Conservation (phyloP, 768 basidiomycete genomes). For the Mycena vitilis region DNA sequence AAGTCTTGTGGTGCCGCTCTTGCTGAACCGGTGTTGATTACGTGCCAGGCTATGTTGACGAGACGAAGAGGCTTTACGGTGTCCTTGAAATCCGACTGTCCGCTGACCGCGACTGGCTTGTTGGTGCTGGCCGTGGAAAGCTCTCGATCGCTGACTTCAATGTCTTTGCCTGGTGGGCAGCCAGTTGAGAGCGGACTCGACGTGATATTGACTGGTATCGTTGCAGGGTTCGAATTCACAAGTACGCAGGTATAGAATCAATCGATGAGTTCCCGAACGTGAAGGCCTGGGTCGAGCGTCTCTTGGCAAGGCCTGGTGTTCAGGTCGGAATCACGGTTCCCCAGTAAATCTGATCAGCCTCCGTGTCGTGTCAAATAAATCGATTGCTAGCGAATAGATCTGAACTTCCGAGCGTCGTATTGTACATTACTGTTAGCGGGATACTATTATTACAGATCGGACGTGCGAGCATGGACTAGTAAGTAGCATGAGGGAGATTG, state of each 20-base stretch:
- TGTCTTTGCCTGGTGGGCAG: constrained; percentile 66
- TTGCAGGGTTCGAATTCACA: constrained; percentile 68
- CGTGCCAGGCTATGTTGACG: constrained; percentile 75
- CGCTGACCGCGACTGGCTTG: constrained; percentile 85
- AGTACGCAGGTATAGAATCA: constrained; percentile 61
- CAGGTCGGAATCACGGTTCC: constrained; percentile 27
- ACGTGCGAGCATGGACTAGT: constrained; percentile 6
- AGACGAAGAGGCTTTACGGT: constrained; percentile 85
- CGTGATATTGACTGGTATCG: background rate
- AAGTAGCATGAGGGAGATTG: background rate
- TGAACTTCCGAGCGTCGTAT: background rate
- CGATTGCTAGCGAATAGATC: constrained; percentile 3
- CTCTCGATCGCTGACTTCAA: constrained; percentile 82
- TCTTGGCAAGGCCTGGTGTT: constrained; percentile 29
- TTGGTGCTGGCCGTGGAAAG: constrained; percentile 76
- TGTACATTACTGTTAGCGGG: constrained; percentile 13
- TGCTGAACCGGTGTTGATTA: constrained; percentile 9
- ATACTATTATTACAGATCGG: constrained; percentile 13
- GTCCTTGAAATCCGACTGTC: constrained; percentile 85
- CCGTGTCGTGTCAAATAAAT: background rate
- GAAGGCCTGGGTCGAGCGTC: constrained; percentile 48
- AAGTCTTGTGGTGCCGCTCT: constrained; percentile 33
- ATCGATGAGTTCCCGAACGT: constrained; percentile 75
- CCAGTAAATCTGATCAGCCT: background rate
- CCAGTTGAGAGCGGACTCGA: background rate